Evolutionary conservation across 2,329 filamentous ascomycete genomes (phyloP).

Genomic region (Fusarium palustre): DNA sequence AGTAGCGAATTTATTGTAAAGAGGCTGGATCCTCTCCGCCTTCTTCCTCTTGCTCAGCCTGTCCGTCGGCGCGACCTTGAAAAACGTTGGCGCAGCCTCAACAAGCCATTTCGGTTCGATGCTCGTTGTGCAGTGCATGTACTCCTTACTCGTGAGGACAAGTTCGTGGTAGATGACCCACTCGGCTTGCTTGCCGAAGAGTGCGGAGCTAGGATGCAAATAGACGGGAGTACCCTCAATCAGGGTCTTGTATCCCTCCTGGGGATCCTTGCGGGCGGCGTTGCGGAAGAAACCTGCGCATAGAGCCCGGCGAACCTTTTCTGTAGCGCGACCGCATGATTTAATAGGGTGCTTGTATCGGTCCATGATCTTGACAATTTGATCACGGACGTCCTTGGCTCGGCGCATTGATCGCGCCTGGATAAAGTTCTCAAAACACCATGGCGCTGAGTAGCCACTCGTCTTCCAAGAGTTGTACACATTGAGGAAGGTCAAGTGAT

Average conservation of each 20-base stretch:
- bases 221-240: conserved; percentile 96
- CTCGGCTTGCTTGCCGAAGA: conserved; percentile 96
- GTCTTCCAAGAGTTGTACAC: conserved; percentile 98
- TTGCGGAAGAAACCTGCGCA: conserved; percentile 97
- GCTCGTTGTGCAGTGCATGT: conserved; percentile 93
- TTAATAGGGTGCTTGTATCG: conserved; percentile 85
- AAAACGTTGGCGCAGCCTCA: conserved; percentile 97
- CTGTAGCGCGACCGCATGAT: conserved; percentile 88
- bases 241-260: conserved; percentile 97
- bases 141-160: conserved; percentile 95
- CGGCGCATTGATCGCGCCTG: conserved; percentile 89
- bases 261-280: conserved; percentile 91
- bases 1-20: conserved; percentile 91
- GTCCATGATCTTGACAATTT: conserved; percentile 93
- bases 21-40: conserved; percentile 92
- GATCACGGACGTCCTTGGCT: conserved; percentile 91
- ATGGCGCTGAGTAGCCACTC: conserved; percentile 82
- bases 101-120: conserved; percentile 97
- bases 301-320: conserved; percentile 86
- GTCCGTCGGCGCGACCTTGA: conserved; percentile 94
- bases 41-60: conserved; percentile 89
- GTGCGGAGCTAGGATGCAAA: conserved; percentile 88
- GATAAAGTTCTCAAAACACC: conserved; percentile 99
- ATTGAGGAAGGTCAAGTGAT: conserved; percentile 94
- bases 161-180: conserved; percentile 95